Evolutionary conservation across 495 filamentous ascomycete genomes (phyloP), one percentile per base, ranked within the genome.

Genomic region (Penicillium coprophilum): DNA sequence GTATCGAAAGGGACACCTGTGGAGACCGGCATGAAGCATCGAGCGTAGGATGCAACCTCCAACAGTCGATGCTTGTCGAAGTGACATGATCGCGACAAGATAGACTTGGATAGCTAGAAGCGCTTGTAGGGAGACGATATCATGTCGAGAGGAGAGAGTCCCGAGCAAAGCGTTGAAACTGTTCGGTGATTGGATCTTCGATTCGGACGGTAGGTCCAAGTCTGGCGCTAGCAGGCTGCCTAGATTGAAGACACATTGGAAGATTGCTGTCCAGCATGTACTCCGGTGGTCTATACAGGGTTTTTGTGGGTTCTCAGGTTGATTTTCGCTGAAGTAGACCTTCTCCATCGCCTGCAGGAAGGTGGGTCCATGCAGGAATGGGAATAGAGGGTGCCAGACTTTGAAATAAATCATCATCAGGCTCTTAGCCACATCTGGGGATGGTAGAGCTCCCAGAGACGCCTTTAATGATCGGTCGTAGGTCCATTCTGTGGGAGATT

Each of bases 321-420:
- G 24, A n/a, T 23, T 44, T 23, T 24, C 36, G 20, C 27, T 51
- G n/a, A 74, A 65, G 59, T 77, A 77, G 40, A 74, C 64, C 46
- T 63, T 63, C 56, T 79, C 75, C 70, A 80, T 73, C 12, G 70
- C 69, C 53, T 71, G 72, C 40, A 81, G 52, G 55, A 81, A 80
- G 15, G 76, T 77, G 12, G 77, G 77, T 13, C 78, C 76, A 52
- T 81, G 78, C 10, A 80, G 62, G 51, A 81, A 74, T 12, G 79
- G 78, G 60, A 79, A 80, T 36, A 80, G 56, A 44, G 76, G 73
- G 68, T 81, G 79, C 74, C 72, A 77, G 19, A 74, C 62, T 66
- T 69, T 71, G 61, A 75, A 75, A 32, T 75, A 77, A 34, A 64
- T 55, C 71, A 75, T 75, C 72, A 77, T 75, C 17, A 77, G 49